phyloP scores from a whole-genome alignment of 352 stramenopile species.

The Phytophthora cajani region DNA sequence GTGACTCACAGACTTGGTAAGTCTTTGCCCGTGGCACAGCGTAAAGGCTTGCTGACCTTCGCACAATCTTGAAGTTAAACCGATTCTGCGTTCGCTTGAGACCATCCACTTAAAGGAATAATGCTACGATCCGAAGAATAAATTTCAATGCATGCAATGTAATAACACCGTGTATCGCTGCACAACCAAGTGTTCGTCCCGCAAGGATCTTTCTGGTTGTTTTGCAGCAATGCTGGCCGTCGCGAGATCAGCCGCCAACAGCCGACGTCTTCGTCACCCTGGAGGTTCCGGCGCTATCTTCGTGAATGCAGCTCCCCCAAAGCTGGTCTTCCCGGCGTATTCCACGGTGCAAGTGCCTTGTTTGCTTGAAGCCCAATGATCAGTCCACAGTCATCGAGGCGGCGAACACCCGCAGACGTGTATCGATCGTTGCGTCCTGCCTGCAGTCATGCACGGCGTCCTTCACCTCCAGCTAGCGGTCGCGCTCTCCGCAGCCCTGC shows the following conservation, averaged over 20 bases:
- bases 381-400: neutral
- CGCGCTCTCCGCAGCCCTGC: slow-evolving; percentile 16
- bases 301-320: neutral
- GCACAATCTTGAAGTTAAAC: slow-evolving; percentile 24
- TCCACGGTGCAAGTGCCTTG: slow-evolving; percentile 8
- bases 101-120: slow-evolving; percentile 6
- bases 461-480: slow-evolving; percentile 12
- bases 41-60: slow-evolving; percentile 29
- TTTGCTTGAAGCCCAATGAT: slow-evolving; percentile 4
- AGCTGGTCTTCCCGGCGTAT: slow-evolving; percentile 9
- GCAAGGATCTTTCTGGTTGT: no score
- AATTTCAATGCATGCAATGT: no score
- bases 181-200: no score
- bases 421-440: neutral
- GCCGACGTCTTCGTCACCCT: neutral
- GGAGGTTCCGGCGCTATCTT: slow-evolving; percentile 12
- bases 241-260: neutral
- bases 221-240: no score
- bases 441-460: slow-evolving; percentile 5
- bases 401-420: neutral
- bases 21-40: slow-evolving; percentile 11
- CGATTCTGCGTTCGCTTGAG: slow-evolving; percentile 8
- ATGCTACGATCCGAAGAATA: neutral
- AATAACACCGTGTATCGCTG: no score
- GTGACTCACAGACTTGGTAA: neutral